phyloP scores from a whole-genome alignment of 2,329 filamentous ascomycete species.

The Bertia moriformis region DNA sequence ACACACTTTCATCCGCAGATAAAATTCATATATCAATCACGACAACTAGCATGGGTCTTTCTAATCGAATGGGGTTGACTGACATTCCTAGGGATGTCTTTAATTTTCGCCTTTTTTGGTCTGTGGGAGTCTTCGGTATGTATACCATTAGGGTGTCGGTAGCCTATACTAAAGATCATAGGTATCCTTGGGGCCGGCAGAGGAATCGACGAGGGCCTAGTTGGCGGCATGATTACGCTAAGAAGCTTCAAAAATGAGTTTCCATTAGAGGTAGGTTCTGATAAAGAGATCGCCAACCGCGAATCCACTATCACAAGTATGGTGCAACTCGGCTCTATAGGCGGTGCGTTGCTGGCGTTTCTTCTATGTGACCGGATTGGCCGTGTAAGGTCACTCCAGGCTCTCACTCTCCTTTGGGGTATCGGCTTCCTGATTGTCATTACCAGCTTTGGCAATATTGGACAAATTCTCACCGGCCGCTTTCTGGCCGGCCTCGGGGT shows the following conservation, averaged over 20 bases:
- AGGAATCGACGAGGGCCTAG: conserved; percentile 44
- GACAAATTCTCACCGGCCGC: conserved; percentile 19
- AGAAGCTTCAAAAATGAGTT: conserved; percentile 28
- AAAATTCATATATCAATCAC: no score
- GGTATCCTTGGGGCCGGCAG: conserved; percentile 46
- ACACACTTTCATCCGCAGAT: no score
- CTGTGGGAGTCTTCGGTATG: conserved; percentile 37
- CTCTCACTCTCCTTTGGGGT: conserved; percentile 9
- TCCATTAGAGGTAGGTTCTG: conserved; percentile 19
- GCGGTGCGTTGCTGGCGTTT: conserved; percentile 7
- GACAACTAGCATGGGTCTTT: no score
- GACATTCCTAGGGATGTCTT: conserved; percentile 39
- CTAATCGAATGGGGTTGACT: no score
- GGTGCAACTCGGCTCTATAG: conserved; percentile 5
- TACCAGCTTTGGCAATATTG: conserved; percentile 5
- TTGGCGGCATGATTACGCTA: conserved; percentile 33
- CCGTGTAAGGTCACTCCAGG: conserved; percentile 8
- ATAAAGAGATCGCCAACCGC: conserved; percentile 2
- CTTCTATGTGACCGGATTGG: conserved; percentile 10
- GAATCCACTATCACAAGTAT: conserved; percentile 5
- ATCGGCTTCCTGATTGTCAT: conserved; percentile 8
- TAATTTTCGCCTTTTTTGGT: conserved; percentile 45
- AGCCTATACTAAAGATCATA: no score
- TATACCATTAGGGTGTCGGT: no score
- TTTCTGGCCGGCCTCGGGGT: conserved; percentile 26